These are phyloP conservation scores for Capsicum baccatum DNA, from an alignment of 257 asterid genomes.

Conservation along the genomic window DNA sequence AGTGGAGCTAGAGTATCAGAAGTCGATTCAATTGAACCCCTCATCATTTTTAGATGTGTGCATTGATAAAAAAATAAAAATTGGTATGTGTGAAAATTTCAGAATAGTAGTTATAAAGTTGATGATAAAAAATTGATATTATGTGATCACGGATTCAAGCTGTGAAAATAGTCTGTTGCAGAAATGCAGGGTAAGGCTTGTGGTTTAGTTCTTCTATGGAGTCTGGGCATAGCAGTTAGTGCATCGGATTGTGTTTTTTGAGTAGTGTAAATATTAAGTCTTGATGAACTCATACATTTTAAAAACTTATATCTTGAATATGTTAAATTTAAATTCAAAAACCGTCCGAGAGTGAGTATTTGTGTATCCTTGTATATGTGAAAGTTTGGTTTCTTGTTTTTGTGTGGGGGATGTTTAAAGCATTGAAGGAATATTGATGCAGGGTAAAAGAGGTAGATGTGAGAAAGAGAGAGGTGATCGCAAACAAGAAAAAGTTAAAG, in stretches of 20 bases:
- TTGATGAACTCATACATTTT: background rate
- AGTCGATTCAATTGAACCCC: background rate
- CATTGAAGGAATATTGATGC: too few species aligned
- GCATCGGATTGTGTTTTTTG: too few species aligned
- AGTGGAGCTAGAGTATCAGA: background rate
- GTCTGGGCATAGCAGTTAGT: too few species aligned
- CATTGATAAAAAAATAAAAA: background rate
- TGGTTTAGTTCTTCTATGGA: too few species aligned
- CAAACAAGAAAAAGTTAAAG: slow-evolving; percentile 33
- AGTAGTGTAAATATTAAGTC: background rate
- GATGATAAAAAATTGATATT: too few species aligned
- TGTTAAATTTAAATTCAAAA: background rate
- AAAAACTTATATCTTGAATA: background rate
- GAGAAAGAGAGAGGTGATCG: slow-evolving; percentile 34
- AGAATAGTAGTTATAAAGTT: too few species aligned
- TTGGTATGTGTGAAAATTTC: background rate
- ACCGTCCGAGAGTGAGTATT: background rate
- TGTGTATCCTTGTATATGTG: too few species aligned
- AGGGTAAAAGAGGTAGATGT: slow-evolving; percentile 35
- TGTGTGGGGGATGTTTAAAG: too few species aligned
- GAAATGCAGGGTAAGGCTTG: too few species aligned
- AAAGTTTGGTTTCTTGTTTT: background rate
- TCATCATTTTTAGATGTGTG: background rate
- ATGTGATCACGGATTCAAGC: too few species aligned
- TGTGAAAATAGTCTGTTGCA: too few species aligned